A percentile compares a stretch with the other conserved stretches of the same genome.
phyloP scores from a whole-genome alignment of 179 eudicot genomes.

The Patellifolia procumbens region DNA sequence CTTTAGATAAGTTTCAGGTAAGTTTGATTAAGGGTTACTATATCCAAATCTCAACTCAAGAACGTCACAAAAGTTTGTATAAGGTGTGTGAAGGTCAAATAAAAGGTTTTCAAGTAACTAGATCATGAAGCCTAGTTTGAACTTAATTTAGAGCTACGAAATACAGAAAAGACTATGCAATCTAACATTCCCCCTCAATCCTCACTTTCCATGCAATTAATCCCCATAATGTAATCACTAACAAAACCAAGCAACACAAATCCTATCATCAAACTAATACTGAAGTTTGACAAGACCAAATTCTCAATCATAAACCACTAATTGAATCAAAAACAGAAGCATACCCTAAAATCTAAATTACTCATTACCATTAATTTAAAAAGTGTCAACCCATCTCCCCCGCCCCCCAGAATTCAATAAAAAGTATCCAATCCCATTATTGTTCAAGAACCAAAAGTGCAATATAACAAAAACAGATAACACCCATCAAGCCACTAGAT shows the following conservation, averaged over 20 bases:
- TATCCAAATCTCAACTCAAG: neutral
- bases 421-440: neutral
- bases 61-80: neutral
- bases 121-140: neutral
- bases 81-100: neutral
- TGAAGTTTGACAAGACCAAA: neutral
- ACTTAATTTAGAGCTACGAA: neutral
- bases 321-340: neutral
- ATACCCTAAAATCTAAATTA: too few species aligned
- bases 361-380: too few species aligned
- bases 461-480: neutral
- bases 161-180: neutral
- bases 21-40: neutral
- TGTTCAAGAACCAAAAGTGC: neutral
- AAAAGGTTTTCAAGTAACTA: neutral
- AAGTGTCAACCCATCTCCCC: too few species aligned
- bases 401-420: neutral
- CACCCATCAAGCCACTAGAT: neutral
- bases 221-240: neutral
- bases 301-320: neutral
- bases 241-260: neutral
- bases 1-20: neutral
- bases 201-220: neutral
- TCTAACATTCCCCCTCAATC: neutral
- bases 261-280: neutral